phyloP scores from a whole-genome alignment of 768 basidiomycete species.

The Leccinum aurantiacum region DNA sequence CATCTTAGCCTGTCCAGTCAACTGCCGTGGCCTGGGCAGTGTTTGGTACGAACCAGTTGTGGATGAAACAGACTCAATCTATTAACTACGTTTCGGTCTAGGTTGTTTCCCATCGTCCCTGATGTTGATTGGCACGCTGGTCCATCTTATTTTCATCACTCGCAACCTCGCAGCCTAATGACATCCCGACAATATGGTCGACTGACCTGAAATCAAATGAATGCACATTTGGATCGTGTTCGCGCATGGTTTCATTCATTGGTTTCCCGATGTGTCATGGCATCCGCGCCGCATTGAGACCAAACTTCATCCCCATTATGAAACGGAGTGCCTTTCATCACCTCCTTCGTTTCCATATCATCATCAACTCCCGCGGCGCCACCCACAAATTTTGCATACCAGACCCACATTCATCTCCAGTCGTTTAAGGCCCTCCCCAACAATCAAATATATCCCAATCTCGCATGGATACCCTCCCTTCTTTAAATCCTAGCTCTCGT shows the following conservation, averaged over 20 bases:
- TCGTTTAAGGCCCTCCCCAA: not conserved
- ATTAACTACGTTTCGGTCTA: conserved; percentile 7
- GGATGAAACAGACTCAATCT: not conserved
- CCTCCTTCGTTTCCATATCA: not conserved
- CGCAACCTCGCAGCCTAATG: conserved; percentile 3
- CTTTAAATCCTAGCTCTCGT: not conserved
- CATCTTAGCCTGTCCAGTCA: not conserved
- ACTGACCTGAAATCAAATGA: conserved; percentile 2
- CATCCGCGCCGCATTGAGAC: not conserved
- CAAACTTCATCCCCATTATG: not conserved
- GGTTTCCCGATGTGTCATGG: not conserved
- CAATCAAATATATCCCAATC: not conserved
- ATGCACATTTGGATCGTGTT: conserved; percentile 1
- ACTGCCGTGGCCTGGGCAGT: not conserved
- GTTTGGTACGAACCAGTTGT: conserved; percentile 16
- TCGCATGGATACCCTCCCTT: conserved; percentile 9
- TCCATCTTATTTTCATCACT: conserved; percentile 1
- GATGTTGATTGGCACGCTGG: not conserved
- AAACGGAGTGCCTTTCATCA: not conserved
- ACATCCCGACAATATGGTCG: conserved; percentile 1
- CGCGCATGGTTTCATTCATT: not conserved
- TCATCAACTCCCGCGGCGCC: not conserved
- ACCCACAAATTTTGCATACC: not conserved
- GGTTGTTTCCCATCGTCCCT: conserved; percentile 2
- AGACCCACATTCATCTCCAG: conserved; percentile 2